A percentile compares a stretch with the other conserved stretches of the same genome.
These are phyloP conservation scores for Apiospora sp. DNA, from an alignment of 2,329 filamentous ascomycete species.

Conservation along the genomic window DNA sequence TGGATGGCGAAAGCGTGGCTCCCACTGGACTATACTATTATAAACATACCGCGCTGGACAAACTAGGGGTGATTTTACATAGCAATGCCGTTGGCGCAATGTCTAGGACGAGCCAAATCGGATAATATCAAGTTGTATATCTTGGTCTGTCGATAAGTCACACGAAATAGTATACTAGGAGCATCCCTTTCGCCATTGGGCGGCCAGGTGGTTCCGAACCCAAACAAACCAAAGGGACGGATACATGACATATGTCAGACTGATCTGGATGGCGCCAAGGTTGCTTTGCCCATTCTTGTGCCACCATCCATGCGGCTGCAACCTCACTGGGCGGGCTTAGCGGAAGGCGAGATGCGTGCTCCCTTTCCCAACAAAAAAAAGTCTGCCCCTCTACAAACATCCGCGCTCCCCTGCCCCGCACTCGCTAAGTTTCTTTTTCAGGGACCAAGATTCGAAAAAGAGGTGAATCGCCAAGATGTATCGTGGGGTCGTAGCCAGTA, in stretches of 20 bases:
- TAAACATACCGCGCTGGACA: too few relatives aligned
- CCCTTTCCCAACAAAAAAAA: slow-evolving; percentile 22
- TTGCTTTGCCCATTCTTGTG: slow-evolving; percentile 16
- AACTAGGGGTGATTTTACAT: too few relatives aligned
- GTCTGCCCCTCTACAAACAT: slow-evolving; percentile 20
- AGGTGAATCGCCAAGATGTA: slow-evolving; percentile 9
- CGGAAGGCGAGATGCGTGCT: slow-evolving; percentile 15
- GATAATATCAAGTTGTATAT: too few relatives aligned
- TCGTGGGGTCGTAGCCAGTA: slow-evolving; percentile 12
- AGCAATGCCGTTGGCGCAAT: too few relatives aligned
- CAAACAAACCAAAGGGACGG: neutral
- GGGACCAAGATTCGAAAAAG: slow-evolving; percentile 12
- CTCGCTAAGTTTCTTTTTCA: slow-evolving; percentile 17
- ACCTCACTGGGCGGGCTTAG: neutral
- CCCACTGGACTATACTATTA: too few relatives aligned
- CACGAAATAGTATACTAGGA: too few relatives aligned
- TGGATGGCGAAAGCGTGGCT: neutral
- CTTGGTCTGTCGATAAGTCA: too few relatives aligned
- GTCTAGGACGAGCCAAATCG: too few relatives aligned
- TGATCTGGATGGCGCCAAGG: neutral
- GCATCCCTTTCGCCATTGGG: neutral
- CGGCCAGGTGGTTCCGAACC: neutral
- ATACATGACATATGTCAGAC: neutral
- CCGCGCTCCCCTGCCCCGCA: neutral
- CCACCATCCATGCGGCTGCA: slow-evolving; percentile 11